Conservation (phyloP, 768 basidiomycete species). For the Xerocomellus dryophilus region DNA sequence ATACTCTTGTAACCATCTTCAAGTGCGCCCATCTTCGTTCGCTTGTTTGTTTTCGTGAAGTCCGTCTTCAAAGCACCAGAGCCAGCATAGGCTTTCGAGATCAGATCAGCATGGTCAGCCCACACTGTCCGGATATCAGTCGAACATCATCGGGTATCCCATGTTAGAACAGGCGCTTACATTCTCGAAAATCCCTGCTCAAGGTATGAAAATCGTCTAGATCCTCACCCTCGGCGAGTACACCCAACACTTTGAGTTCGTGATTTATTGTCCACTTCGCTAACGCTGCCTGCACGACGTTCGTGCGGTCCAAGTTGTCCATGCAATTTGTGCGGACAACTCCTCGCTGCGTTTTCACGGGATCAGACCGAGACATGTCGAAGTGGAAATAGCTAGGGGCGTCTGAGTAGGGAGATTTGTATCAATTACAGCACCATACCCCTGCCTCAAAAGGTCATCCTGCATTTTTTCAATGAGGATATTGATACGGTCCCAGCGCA, state of each 20-base stretch:
- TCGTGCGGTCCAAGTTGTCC: conserved; percentile 96
- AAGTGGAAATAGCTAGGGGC: conserved; percentile 72
- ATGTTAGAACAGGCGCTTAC: conserved; percentile 45
- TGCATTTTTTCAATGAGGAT: conserved; percentile 74
- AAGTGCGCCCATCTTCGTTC: conserved; percentile 74
- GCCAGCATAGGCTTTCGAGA: conserved; percentile 89
- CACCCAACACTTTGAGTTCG: conserved; percentile 71
- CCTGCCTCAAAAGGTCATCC: conserved; percentile 64
- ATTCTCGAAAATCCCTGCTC: conserved; percentile 80
- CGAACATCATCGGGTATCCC: background rate
- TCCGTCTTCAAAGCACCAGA: conserved; percentile 96
- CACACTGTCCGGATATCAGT: conserved; percentile 61
- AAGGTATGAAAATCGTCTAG: conserved; percentile 82
- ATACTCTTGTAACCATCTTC: conserved; percentile 86
- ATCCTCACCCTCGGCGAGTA: conserved; percentile 65
- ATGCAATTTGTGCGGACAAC: conserved; percentile 94
- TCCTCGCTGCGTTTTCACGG: conserved; percentile 65
- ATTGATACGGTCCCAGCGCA: conserved; percentile 93
- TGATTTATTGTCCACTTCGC: conserved; percentile 80
- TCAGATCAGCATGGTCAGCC: conserved; percentile 93
- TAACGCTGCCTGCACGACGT: conserved; percentile 90
- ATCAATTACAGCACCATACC: conserved; percentile 40
- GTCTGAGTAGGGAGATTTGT: conserved; percentile 3
- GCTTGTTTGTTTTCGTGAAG: conserved; percentile 89
- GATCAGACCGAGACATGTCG: conserved; percentile 44